Evolutionary conservation across 805 yeast species (phyloP).

Genomic region (Brettanomyces sp.): DNA sequence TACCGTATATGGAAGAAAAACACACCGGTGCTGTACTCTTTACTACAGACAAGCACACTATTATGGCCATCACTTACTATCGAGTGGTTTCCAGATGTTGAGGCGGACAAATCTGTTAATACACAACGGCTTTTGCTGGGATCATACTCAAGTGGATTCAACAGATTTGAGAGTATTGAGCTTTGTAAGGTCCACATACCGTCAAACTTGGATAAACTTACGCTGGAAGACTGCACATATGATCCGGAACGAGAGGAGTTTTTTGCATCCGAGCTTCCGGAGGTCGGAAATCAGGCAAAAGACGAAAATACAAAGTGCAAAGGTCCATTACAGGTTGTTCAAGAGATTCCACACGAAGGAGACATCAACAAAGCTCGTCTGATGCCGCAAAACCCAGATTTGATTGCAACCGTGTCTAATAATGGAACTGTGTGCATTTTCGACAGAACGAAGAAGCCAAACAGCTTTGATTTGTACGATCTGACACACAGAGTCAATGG

Average conservation of each 20-base stretch:
- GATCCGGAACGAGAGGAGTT: constrained; percentile 28
- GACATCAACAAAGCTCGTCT: constrained; percentile 66
- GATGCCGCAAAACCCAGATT: constrained; percentile 82
- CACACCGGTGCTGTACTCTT: constrained; percentile 44
- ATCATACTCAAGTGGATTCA: constrained; percentile 52
- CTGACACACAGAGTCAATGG: neutral
- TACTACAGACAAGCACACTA: constrained; percentile 41
- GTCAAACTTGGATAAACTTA: neutral
- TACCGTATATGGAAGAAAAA: constrained; percentile 58
- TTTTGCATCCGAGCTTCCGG: constrained; percentile 8
- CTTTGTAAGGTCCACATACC: constrained; percentile 5
- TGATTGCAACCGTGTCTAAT: constrained; percentile 63
- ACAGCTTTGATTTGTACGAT: constrained; percentile 26
- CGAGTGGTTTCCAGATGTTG: constrained; percentile 55
- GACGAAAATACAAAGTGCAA: neutral
- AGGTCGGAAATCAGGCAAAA: constrained; percentile 1
- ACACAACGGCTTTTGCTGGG: constrained; percentile 43
- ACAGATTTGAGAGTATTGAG: constrained; percentile 15
- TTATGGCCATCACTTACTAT: constrained; percentile 57
- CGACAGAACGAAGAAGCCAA: constrained; percentile 77
- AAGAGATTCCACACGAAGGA: constrained; percentile 57
- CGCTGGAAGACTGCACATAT: constrained; percentile 20
- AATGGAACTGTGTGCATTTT: constrained; percentile 58
- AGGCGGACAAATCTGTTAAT: constrained; percentile 14
- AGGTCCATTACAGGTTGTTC: constrained; percentile 23